phyloP scores from a whole-genome alignment of 176 grass and related monocot genomes.

The Poa annua region DNA sequence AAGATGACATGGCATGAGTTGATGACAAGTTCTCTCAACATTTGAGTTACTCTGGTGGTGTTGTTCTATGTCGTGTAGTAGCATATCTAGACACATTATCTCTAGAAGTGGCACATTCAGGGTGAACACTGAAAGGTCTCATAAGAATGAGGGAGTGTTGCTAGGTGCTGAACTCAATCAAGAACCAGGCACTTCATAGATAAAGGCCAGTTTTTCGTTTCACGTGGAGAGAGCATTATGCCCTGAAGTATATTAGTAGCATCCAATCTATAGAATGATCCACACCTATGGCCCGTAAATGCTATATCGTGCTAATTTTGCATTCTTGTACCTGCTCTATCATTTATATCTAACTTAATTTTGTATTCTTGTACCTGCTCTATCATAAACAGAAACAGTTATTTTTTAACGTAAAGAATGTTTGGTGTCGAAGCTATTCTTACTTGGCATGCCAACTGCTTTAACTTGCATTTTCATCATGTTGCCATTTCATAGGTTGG shows the following conservation, averaged over 20 bases:
- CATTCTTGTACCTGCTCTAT: no score
- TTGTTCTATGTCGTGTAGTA: constrained; percentile 12
- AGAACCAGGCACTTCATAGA: background rate
- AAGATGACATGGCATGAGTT: constrained; percentile 21
- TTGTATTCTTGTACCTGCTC: no score
- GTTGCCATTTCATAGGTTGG: constrained; percentile 49
- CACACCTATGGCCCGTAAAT: no score
- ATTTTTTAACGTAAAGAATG: background rate
- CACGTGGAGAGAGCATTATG: background rate
- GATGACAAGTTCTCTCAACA: constrained; percentile 15
- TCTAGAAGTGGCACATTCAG: background rate
- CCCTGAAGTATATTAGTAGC: no score
- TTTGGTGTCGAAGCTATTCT: background rate
- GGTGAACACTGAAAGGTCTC: background rate
- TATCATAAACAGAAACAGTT: no score
- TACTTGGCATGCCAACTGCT: constrained; percentile 12
- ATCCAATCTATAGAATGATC: no score
- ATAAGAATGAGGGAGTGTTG: background rate
- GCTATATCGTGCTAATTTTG: no score
- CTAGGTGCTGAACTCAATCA: background rate
- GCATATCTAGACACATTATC: constrained; percentile 14
- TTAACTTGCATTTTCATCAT: constrained; percentile 10
- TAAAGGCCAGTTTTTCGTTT: background rate
- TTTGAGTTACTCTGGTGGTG: background rate
- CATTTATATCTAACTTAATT: no score